Evolutionary conservation across 169 alveolate species (phyloP), one percentile per base, ranked within the genome.

Genomic region (Pseudocohnilembus persalinus): DNA sequence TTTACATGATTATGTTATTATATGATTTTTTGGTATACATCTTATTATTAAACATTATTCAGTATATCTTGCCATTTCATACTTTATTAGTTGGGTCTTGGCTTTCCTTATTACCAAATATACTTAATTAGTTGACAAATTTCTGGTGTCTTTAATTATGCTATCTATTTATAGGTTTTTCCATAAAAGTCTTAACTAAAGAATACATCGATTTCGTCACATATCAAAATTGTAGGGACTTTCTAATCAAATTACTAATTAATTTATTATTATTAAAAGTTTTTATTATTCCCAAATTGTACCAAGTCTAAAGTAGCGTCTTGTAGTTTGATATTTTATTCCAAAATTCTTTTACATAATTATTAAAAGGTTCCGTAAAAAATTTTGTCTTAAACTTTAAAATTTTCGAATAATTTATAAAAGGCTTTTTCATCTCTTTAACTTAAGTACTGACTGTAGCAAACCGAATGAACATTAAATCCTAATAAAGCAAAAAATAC

Each of bases 141-240:
- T 0, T 32, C 29, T 0, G 15, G 29, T 33, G 68, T 72, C 29
- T 73, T 15, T 28, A 73, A 26, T 0, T 31, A 74, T 74, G 75
- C 49, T 6, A 72, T 73, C 0, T 49, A 28, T 1, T 34, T 76
- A 76, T 83, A 83, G 4, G 31, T 33, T n/a, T 83, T 73, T 11
- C 83, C 83, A n/a, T 26, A 83, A 30, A 83, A 83, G 28, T 73
- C 74, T 83, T 83, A 31, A 30, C 74, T 83, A 35, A 83, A 83
- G 28, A 83, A 83, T 0, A 83, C 73, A 76, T 83, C 88, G 0
- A 83, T 83, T 35, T 83, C 88, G 29, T 83, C 88, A 27, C 68
- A 73, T 16, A 83, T 34, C 24, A 83, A 31, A 1, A 83, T 31
- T 83, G 20, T 26, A 28, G 29, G 30, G 28, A 0, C 28, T 29